Conservation (phyloP, 345 rosid species). For the Salix dunnii region DNA sequence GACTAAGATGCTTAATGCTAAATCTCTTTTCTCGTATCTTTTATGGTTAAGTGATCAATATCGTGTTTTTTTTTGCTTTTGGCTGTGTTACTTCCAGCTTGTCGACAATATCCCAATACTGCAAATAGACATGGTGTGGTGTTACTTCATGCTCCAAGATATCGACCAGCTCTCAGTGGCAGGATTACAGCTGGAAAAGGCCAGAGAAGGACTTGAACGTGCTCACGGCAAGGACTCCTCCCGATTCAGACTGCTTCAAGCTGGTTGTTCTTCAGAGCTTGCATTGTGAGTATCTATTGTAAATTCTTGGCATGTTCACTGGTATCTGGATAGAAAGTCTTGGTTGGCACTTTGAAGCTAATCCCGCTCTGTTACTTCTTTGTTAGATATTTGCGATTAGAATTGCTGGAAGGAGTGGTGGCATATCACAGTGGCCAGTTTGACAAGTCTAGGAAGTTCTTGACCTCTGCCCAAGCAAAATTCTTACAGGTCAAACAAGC, state of each 20-base stretch:
- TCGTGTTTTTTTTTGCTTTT: background rate
- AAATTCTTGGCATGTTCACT: background rate
- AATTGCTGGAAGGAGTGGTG: conserved; percentile 90
- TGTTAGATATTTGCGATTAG: conserved; percentile 74
- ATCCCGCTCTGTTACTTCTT: conserved; percentile 7
- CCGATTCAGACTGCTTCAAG: conserved; percentile 82
- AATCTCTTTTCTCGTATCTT: background rate
- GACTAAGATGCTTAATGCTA: background rate
- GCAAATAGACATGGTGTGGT: conserved; percentile 99
- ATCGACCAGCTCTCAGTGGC: conserved; percentile 83
- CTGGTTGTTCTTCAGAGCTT: conserved; percentile 67
- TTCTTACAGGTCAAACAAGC: conserved; percentile 54
- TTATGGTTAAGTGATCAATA: background rate
- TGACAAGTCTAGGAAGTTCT: conserved; percentile 51
- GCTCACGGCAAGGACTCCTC: conserved; percentile 87
- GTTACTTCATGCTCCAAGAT: conserved; percentile 87
- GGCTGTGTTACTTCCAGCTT: conserved; percentile 43
- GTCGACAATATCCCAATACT: conserved; percentile 85
- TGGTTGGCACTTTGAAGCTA: conserved; percentile 9
- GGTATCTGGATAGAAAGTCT: background rate
- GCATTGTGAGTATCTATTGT: conserved; percentile 55
- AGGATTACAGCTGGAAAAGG: conserved; percentile 71
- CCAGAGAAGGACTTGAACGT: conserved; percentile 86
- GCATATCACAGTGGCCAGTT: conserved; percentile 81
- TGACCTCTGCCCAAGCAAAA: conserved; percentile 74